phyloP scores from a whole-genome alignment of 2,329 filamentous ascomycete genomes.

The Bipolaris oryzae region DNA sequence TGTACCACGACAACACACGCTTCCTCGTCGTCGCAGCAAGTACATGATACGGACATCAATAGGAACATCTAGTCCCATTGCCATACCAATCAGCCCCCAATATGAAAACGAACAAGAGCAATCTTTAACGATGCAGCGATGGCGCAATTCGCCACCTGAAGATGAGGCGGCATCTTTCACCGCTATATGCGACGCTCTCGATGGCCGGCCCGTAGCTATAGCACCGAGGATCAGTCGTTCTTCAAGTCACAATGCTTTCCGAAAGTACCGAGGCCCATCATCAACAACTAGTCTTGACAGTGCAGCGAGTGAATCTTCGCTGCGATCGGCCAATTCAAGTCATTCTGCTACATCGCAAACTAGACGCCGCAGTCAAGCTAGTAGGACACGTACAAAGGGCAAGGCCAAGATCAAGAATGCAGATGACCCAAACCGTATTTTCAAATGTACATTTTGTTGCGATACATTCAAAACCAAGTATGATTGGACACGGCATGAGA shows the following conservation, averaged over 20 bases:
- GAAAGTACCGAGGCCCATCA: conserved; percentile 50
- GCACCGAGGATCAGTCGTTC: conserved; percentile 30
- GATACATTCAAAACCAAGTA: conserved; percentile 39
- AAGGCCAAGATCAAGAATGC: conserved; percentile 14
- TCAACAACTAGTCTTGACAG: conserved; percentile 50
- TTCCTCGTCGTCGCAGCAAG: conserved; percentile 27
- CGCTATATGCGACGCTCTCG: conserved; percentile 66
- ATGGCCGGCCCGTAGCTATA: conserved; percentile 15
- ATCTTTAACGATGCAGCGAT: conserved; percentile 62
- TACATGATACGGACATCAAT: conserved; percentile 18
- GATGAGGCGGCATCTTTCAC: conserved; percentile 67
- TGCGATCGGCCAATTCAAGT: conserved; percentile 54
- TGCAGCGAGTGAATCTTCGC: conserved; percentile 56
- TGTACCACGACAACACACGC: conserved; percentile 14
- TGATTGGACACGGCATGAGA: conserved; percentile 39
- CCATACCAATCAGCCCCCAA: conserved; percentile 8
- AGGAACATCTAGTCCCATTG: conserved; percentile 15
- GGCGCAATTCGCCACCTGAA: conserved; percentile 69
- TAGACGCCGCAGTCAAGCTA: conserved; percentile 44
- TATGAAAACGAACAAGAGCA: conserved; percentile 11
- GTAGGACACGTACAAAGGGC: conserved; percentile 10
- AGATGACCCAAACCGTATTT: conserved; percentile 23
- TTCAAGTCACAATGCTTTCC: conserved; percentile 30
- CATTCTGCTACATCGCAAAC: conserved; percentile 48
- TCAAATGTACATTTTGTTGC: conserved; percentile 41